Percentiles rank a stretch among this genome's conserved stretches.
Evolutionary conservation across 305 asterid genomes (phyloP).

Genomic region (Galium porrigens): DNA sequence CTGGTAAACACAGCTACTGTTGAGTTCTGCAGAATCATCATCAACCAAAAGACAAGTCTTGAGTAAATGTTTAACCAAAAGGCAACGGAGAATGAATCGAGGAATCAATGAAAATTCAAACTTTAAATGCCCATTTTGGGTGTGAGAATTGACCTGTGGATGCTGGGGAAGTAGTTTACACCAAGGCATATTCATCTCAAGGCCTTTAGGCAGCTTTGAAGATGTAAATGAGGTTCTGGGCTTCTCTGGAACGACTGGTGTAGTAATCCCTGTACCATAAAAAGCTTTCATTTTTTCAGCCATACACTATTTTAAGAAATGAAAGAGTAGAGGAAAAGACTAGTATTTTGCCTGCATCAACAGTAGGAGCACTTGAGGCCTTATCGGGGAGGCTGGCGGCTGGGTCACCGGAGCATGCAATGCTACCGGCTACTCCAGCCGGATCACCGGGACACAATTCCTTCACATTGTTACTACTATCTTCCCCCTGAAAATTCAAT

Average conservation of each 20-base stretch:
- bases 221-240: slow-evolving; percentile 39
- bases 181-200: slow-evolving; percentile 55
- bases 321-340: neutral
- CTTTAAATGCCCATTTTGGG: neutral
- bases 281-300: slow-evolving; percentile 1
- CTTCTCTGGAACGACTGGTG: slow-evolving; percentile 36
- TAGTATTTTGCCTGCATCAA: slow-evolving; percentile 30
- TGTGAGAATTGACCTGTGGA: slow-evolving; percentile 37
- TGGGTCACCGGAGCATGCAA: slow-evolving; percentile 15
- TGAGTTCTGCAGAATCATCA: slow-evolving; percentile 39
- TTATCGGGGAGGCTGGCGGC: slow-evolving; percentile 5
- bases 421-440: slow-evolving; percentile 25
- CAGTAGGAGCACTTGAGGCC: slow-evolving; percentile 27
- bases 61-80: neutral
- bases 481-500: slow-evolving; percentile 35
- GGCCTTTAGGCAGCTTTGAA: slow-evolving; percentile 45
- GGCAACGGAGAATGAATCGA: neutral
- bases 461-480: slow-evolving; percentile 23
- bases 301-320: neutral
- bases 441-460: slow-evolving; percentile 55
- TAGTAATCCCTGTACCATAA: slow-evolving; percentile 26
- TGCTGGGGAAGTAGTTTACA: slow-evolving; percentile 56
- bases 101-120: neutral
- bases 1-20: slow-evolving; percentile 39
- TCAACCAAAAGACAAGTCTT: neutral